Percentiles rank a stretch among this genome's conserved stretches.
phyloP scores from a whole-genome alignment of 768 basidiomycete genomes.

The Sporobolomyces roseus region DNA sequence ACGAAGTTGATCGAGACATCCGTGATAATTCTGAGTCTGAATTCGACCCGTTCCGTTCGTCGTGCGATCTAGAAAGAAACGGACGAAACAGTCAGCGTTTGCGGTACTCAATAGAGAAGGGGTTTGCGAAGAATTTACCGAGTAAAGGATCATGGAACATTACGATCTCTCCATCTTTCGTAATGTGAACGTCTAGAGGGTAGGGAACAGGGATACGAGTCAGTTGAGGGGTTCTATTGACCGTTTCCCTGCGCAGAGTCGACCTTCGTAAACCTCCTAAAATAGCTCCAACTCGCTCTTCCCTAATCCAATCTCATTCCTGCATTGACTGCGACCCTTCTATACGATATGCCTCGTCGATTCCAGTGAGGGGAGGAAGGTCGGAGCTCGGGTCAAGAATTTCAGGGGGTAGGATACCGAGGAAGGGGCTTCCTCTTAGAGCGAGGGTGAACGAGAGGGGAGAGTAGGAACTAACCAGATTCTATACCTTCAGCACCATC shows the following conservation, averaged over 20 bases:
- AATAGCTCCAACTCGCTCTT: too few species aligned
- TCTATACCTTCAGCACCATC: slow-evolving; percentile 97
- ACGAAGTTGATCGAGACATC: slow-evolving; percentile 73
- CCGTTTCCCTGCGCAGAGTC: too few species aligned
- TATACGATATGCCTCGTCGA: too few species aligned
- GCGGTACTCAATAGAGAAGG: not conserved
- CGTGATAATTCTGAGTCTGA: slow-evolving; percentile 67
- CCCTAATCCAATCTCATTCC: too few species aligned
- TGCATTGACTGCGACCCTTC: too few species aligned
- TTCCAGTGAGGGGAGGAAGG: too few species aligned
- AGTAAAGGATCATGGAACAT: slow-evolving; percentile 86
- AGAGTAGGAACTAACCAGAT: slow-evolving; percentile 60
- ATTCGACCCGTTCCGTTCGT: slow-evolving; percentile 70
- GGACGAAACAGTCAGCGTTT: too few species aligned
- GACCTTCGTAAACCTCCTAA: not conserved
- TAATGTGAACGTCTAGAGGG: slow-evolving; percentile 86
- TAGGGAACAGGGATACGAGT: not conserved
- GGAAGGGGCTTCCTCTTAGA: too few species aligned
- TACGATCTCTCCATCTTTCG: slow-evolving; percentile 75
- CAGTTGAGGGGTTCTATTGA: not conserved
- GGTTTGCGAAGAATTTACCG: slow-evolving; percentile 53
- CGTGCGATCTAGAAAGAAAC: slow-evolving; percentile 60
- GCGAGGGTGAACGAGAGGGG: not conserved
- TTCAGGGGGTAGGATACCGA: too few species aligned
- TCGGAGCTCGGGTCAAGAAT: too few species aligned